A percentile compares a stretch with the other conserved stretches of the same genome.
Conservation (phyloP, 2,329 filamentous ascomycete species). For the Aspergillus japonicus region DNA sequence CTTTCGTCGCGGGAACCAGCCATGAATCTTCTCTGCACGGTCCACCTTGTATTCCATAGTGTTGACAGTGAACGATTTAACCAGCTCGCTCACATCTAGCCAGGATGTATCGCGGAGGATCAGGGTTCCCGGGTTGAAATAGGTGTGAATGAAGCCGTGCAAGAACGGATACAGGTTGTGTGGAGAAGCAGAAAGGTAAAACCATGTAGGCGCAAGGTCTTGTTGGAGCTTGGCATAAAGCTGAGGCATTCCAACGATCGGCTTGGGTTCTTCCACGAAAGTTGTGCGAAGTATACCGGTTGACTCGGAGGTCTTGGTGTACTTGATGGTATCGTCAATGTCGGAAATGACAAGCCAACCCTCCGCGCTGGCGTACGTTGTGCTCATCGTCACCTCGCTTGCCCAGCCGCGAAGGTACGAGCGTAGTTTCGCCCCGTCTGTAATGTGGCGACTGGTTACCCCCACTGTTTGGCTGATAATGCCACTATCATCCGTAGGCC, state of each 20-base stretch:
- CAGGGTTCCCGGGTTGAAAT: constrained; percentile 76
- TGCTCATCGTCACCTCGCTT: constrained; percentile 61
- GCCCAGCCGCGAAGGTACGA: constrained; percentile 29
- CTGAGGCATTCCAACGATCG: constrained; percentile 78
- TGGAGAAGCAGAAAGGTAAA: constrained; percentile 90
- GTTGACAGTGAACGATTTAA: constrained; percentile 74
- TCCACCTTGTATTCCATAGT: constrained; percentile 85
- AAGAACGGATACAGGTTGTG: constrained; percentile 94
- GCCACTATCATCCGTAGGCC: constrained; percentile 70
- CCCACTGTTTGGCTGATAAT: constrained; percentile 65
- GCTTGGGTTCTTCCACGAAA: constrained; percentile 71
- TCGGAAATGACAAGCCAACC: constrained; percentile 89
- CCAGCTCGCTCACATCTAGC: constrained; percentile 77
- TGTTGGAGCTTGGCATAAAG: constrained; percentile 68
- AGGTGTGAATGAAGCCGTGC: constrained; percentile 65
- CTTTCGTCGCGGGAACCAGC: constrained; percentile 74
- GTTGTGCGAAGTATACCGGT: constrained; percentile 79
- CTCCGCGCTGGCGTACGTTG: constrained; percentile 69
- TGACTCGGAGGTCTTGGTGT: constrained; percentile 77
- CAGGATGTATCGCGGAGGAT: constrained; percentile 82
- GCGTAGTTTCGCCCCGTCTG: constrained; percentile 51
- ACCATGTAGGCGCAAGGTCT: constrained; percentile 69
- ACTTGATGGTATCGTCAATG: constrained; percentile 93
- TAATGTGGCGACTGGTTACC: constrained; percentile 47
- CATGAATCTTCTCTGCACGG: constrained; percentile 73